Base-by-base conservation (phyloP, 257 asterid species). In the Scutellaria baicalensis region DNA sequence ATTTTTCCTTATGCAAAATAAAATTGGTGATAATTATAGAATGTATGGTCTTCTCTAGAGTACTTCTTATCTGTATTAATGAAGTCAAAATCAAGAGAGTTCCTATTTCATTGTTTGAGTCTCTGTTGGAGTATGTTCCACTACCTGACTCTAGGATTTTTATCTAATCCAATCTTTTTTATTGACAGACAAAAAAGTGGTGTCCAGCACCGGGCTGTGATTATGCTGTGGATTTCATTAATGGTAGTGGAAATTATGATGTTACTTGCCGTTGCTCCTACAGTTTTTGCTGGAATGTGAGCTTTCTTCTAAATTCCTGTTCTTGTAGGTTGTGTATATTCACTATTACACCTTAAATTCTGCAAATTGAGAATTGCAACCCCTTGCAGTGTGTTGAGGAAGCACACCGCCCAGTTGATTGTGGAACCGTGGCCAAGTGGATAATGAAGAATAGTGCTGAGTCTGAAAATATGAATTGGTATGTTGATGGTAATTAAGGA, bases 171-270 rank as follows among this genome's bases (percentile, higher is more conserved):
- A 43, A 9, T 61, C 72, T 69, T 33, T 52, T 68, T 67, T 50
- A 40, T 49, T 60, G 58, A 59, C 83, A 92, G 98, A 89, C 91
- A 20, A 92, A 55, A 11, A 55, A 92, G 80, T 89, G 97, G 98
- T 92, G 98, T 75, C 98, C 98, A 6, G 97, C 92, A 75, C 98
- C 96, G 50, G 98, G 98, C 45, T 92, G 98, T 80, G 98, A 89
- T 70, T 88, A 78, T 76, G 96, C 93, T 71, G 96, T 90, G 63
- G 96, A 93, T 69, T 93, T 81, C 80, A 80, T 77, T 60, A 87
- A 84, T 66, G 96, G 98, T 66, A 80, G 97, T 82, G 96, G 95
- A 68, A 93, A 82, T 76, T 88, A 81, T 77, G 98, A 93, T 72
- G 90, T 93, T 66, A 83, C 86, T 50, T 93, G 98, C 71, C 75